Percentiles rank a stretch among this genome's conserved stretches.
phyloP scores from a whole-genome alignment of 2,329 filamentous ascomycete species.

The Sporothrix brasiliensis region DNA sequence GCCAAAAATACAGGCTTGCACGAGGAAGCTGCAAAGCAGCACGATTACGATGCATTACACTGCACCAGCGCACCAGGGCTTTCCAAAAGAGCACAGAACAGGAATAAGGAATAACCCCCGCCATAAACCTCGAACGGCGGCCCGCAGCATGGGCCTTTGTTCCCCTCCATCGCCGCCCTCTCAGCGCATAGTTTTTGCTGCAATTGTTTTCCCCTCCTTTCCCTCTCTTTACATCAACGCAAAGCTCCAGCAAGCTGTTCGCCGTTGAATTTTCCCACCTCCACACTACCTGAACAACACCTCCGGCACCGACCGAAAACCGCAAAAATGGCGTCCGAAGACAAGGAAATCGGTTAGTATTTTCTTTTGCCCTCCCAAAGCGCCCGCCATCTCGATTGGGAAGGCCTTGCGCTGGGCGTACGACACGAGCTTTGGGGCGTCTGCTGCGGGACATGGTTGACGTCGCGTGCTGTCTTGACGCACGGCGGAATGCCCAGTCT shows the following conservation, averaged over 20 bases:
- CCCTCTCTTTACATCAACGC: constrained; percentile 9
- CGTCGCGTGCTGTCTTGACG: constrained; percentile 20
- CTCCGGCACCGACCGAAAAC: constrained; percentile 38
- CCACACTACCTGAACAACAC: neutral
- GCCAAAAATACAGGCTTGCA: neutral
- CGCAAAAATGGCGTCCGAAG: constrained; percentile 46
- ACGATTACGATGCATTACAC: neutral
- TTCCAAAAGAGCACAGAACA: constrained; percentile 24
- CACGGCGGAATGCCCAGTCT: neutral
- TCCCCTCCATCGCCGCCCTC: constrained; percentile 26
- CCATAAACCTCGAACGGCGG: constrained; percentile 28
- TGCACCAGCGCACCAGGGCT: constrained; percentile 29
- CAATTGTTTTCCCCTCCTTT: constrained; percentile 26
- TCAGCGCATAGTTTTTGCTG: constrained; percentile 24
- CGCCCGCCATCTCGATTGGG: neutral
- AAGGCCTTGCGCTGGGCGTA: neutral
- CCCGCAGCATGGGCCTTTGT: constrained; percentile 21
- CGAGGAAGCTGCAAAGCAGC: neutral
- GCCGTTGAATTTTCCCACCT: neutral
- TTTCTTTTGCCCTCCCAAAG: constrained; percentile 17
- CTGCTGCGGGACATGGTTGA: neutral
- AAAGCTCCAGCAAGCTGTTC: constrained; percentile 30
- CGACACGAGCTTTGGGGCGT: neutral
- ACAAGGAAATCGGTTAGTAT: constrained; percentile 51
- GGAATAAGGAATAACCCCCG: constrained; percentile 17